Conservation (phyloP, 2,329 filamentous ascomycete species). For the Pseudopyrenochaeta lycopersici region DNA sequence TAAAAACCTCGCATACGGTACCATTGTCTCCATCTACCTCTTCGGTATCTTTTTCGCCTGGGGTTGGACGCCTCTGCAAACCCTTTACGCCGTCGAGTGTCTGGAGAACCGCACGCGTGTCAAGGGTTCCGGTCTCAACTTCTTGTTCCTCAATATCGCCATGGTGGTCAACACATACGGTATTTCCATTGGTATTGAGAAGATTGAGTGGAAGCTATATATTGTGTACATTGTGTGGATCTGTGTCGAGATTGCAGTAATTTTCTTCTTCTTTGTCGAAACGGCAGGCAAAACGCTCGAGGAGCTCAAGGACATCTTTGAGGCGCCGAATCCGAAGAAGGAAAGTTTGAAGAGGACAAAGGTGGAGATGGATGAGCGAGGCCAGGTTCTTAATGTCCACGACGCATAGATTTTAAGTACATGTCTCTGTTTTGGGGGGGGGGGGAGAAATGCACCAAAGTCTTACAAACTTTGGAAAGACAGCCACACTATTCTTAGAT, state of each 20-base stretch:
- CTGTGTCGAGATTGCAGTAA: conserved; percentile 37
- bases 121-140: conserved; percentile 47
- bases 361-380: conserved; percentile 33
- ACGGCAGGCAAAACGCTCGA: conserved; percentile 44
- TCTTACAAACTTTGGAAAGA: background rate
- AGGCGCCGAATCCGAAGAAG: conserved; percentile 38
- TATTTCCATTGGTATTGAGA: conserved; percentile 42
- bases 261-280: conserved; percentile 46
- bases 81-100: conserved; percentile 50
- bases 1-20: conserved; percentile 47
- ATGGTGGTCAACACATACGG: conserved; percentile 47
- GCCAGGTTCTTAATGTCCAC: conserved; percentile 34
- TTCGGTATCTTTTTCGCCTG: conserved; percentile 53
- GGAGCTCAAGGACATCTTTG: conserved; percentile 44
- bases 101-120: conserved; percentile 51
- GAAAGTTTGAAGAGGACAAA: conserved; percentile 33
- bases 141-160: conserved; percentile 44
- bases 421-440: background rate
- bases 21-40: conserved; percentile 52
- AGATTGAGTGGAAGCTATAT: conserved; percentile 44
- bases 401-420: background rate
- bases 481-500: too few relatives aligned
- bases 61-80: conserved; percentile 53
- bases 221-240: conserved; percentile 45
- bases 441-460: background rate